Evolutionary conservation across 495 filamentous ascomycete genomes (phyloP), one percentile per base, ranked within the genome.

Genomic region (Penicillium longicatenatum): DNA sequence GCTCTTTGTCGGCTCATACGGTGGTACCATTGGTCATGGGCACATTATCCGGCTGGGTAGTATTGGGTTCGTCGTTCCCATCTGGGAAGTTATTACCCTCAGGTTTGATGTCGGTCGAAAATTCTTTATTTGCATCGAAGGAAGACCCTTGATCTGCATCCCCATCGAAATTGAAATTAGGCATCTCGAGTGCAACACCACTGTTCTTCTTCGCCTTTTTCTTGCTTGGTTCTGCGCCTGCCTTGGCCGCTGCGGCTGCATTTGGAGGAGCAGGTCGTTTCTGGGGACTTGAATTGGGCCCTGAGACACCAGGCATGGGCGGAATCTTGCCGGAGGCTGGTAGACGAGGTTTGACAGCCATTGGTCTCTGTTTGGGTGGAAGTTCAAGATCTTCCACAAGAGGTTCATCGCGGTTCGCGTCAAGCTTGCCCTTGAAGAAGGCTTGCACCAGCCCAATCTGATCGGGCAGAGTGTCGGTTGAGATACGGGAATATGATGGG

Each of bases 371-470:
- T 70, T 98, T 98, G 30, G 83, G 80, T 26, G 95, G 95, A 22
- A 99, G 75, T 60, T 98, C 93, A 63, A 98, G 92, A 71, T 99
- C 94, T 79, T 99, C 94, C 43, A 95, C 77, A 58, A 98, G 80
- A 31, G 90, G 86, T 66, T 92, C 82, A 66, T 93, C 89, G 67
- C 83, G 82, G 69, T 91, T 90, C 45, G 89, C 85, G 64, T 90
- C 86, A 44, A 99, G 75, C 68, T 95, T 96, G 61, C 84, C 84
- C 51, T 89, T 86, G 80, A 97, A 95, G 82, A 96, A 98, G 52
- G 87, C 84, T 68, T 89, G 89, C 19, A 95, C 86, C 39, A 98
- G 80, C 12, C 90, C 92, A 59, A 98, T 90, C 67, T 98, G 86
- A 31, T 82, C 75, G 30, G 84, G 76, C 60, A 97, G 75, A 60